These are phyloP conservation scores for Exserohilum turcica DNA, from an alignment of 2,329 filamentous ascomycete species.

Conservation along the genomic window DNA sequence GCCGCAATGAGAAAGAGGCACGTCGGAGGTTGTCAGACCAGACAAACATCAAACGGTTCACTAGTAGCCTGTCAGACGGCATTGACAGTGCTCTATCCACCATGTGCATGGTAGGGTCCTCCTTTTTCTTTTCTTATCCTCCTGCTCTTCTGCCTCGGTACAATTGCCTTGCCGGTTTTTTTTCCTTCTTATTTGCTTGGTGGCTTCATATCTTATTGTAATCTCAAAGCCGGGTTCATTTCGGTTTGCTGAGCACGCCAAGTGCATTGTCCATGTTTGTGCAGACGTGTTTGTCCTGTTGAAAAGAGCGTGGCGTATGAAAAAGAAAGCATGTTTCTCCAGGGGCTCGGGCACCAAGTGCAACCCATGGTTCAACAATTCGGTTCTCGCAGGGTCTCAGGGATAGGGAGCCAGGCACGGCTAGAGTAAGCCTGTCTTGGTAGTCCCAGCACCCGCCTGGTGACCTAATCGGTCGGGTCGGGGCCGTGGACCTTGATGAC, in stretches of 20 bases:
- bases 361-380: not conserved
- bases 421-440: not conserved
- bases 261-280: not conserved
- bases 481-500: conserved; percentile 3
- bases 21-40: not conserved
- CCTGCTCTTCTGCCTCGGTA: not conserved
- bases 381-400: not conserved
- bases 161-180: not conserved
- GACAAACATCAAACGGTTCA: too few relatives aligned
- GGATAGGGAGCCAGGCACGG: not conserved
- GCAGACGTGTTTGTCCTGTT: not conserved
- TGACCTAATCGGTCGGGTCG: not conserved
- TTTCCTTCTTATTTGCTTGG: not conserved
- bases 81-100: too few relatives aligned
- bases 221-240: not conserved
- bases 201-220: not conserved
- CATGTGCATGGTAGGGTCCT: not conserved
- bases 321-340: not conserved
- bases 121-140: not conserved
- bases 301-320: not conserved
- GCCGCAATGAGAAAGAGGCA: not conserved
- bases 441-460: not conserved
- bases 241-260: not conserved
- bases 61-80: too few relatives aligned
- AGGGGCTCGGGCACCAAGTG: not conserved